Percentiles rank a stretch among this genome's conserved stretches.
These are phyloP conservation scores for Cryomyces antarcticus DNA, from an alignment of 495 filamentous ascomycete genomes.

Conservation along the genomic window DNA sequence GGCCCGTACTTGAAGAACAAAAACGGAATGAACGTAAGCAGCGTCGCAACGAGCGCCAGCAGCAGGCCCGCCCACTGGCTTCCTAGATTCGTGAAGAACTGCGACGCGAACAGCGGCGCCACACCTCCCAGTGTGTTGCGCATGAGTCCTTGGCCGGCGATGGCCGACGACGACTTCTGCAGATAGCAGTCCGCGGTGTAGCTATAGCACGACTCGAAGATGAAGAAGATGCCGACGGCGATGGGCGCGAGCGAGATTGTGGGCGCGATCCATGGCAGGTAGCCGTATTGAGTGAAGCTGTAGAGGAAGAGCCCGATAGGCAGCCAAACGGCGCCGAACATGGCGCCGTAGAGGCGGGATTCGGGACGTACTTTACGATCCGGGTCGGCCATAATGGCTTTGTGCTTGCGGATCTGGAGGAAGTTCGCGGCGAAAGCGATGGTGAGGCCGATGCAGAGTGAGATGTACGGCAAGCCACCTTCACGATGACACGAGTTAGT, in stretches of 20 bases:
- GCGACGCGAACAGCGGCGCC: conserved; percentile 9
- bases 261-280: conserved; percentile 6
- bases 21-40: conserved; percentile 24
- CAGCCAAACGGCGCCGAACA: conserved; percentile 2
- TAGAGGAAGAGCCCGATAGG: conserved; percentile 11
- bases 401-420: conserved; percentile 7
- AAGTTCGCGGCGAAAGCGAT: conserved; percentile 3
- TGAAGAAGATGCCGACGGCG: conserved; percentile 7
- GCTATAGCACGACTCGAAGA: conserved; percentile 5
- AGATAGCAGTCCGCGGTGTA: conserved; percentile 21
- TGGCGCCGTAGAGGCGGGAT: conserved; percentile 3
- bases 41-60: conserved; percentile 20
- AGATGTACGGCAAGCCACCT: conserved; percentile 9
- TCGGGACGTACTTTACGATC: conserved; percentile 2
- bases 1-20: conserved; percentile 23
- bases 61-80: conserved; percentile 25
- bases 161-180: conserved; percentile 19
- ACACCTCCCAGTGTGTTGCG: conserved; percentile 11
- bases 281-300: conserved; percentile 7
- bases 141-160: conserved; percentile 12
- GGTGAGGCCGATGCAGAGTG: conserved; percentile 6
- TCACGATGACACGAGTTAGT: background rate
- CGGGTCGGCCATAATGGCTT: conserved; percentile 1
- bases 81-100: conserved; percentile 7
- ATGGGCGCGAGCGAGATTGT: conserved; percentile 5